These are phyloP conservation scores for Huiozyma naganishii DNA, from an alignment of 805 yeast species.

Conservation along the genomic window DNA sequence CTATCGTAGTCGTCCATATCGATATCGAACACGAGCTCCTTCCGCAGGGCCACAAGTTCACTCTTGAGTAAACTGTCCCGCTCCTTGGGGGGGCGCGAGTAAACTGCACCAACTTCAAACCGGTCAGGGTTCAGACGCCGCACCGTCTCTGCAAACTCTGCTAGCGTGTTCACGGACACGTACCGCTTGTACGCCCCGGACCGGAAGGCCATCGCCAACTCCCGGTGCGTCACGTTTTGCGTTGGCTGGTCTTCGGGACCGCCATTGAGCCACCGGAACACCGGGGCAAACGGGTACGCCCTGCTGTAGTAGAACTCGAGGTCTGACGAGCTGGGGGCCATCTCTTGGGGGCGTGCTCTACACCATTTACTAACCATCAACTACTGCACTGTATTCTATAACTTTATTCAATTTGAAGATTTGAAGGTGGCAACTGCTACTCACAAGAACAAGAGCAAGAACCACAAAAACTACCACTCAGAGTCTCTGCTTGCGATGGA, in stretches of 20 bases:
- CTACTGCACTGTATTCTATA: background rate
- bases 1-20: constrained; percentile 96
- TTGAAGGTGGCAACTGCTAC: background rate
- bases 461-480: background rate
- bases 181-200: constrained; percentile 88
- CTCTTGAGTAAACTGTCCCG: constrained; percentile 65
- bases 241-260: constrained; percentile 50
- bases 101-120: constrained; percentile 91
- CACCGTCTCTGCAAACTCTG: constrained; percentile 72
- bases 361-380: background rate
- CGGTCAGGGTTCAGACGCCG: constrained; percentile 70
- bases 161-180: constrained; percentile 55
- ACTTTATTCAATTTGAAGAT: background rate
- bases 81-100: constrained; percentile 77
- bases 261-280: constrained; percentile 88
- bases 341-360: too few species aligned
- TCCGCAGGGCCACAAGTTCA: constrained; percentile 68
- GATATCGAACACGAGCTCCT: constrained; percentile 90
- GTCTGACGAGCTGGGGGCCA: constrained; percentile 37
- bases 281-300: constrained; percentile 61
- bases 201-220: constrained; percentile 82
- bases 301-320: constrained; percentile 63
- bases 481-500: constrained; percentile 50
- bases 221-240: constrained; percentile 75
- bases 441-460: background rate